Evolutionary conservation across 768 basidiomycete species (phyloP).

Genomic region (Phanerochaete carnosa): DNA sequence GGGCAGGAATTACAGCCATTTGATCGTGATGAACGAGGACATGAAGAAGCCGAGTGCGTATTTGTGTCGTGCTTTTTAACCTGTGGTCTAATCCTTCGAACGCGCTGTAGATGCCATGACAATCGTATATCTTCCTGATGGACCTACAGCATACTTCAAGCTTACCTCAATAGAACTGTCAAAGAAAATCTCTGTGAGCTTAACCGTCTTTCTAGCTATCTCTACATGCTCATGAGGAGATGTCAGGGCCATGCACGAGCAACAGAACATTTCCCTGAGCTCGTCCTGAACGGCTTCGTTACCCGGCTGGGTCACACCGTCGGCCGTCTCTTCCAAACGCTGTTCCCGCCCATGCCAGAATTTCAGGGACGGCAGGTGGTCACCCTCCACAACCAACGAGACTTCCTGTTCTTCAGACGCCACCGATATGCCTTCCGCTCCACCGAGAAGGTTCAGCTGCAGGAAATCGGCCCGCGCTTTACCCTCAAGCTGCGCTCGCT

Average conservation of each 20-base stretch:
- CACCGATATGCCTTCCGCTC: constrained; percentile 95
- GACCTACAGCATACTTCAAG: constrained; percentile 95
- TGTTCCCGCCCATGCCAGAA: constrained; percentile 93
- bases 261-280: constrained; percentile 91
- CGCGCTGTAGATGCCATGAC: constrained; percentile 79
- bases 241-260: constrained; percentile 85
- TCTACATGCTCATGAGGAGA: not conserved
- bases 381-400: constrained; percentile 94
- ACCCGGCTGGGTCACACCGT: constrained; percentile 92
- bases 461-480: constrained; percentile 97
- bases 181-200: constrained; percentile 76
- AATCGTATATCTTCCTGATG: constrained; percentile 83
- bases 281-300: constrained; percentile 91
- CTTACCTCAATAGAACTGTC: constrained; percentile 85
- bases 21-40: constrained; percentile 94
- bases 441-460: constrained; percentile 84
- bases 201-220: not conserved
- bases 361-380: constrained; percentile 97
- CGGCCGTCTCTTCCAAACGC: constrained; percentile 93
- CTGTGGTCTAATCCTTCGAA: constrained; percentile 11
- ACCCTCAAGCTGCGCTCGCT: constrained; percentile 91
- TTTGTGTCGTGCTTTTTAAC: not conserved
- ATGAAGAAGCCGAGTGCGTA: constrained; percentile 87
- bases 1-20: constrained; percentile 80
- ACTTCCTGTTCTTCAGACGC: constrained; percentile 95